Percentiles rank a stretch among this genome's conserved stretches.
Conservation (phyloP, 1,284 basidiomycete species). For the Papiliotrema fonsecae region DNA sequence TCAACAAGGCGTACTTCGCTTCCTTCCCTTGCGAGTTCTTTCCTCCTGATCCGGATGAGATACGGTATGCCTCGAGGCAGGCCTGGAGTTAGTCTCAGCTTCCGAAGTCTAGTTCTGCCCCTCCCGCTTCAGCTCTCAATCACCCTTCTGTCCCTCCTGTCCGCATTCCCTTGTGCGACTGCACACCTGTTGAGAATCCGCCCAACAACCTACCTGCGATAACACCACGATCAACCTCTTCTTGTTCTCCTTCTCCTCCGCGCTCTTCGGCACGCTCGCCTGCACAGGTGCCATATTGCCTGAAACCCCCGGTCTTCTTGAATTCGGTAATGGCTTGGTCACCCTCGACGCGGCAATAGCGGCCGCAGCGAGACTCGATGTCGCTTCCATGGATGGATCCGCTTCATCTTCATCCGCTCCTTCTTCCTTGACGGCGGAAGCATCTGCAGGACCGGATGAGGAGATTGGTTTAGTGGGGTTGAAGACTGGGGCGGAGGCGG, state of each 20-base stretch:
- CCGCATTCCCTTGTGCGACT: background rate
- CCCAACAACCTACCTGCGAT: constrained; percentile 38
- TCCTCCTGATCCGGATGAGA: constrained; percentile 57
- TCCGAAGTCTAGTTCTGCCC: background rate
- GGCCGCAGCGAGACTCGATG: constrained; percentile 5
- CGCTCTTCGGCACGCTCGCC: constrained; percentile 66
- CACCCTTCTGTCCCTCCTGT: background rate
- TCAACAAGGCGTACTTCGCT: constrained; percentile 93
- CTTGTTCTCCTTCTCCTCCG: constrained; percentile 57
- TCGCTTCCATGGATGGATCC: constrained; percentile 2
- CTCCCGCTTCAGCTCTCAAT: background rate
- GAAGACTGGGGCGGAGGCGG: constrained; percentile 41
- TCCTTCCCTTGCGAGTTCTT: constrained; percentile 57
- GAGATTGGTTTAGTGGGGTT: constrained; percentile 25
- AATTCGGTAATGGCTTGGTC: constrained; percentile 38
- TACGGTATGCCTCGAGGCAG: constrained; percentile 90
- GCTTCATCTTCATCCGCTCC: background rate
- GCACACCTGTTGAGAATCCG: background rate
- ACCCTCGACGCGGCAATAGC: constrained; percentile 29
- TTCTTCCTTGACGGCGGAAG: constrained; percentile 4
- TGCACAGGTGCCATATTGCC: constrained; percentile 43
- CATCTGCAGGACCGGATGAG: background rate
- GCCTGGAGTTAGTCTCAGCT: constrained; percentile 55
- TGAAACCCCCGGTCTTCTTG: constrained; percentile 19
- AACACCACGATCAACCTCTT: constrained; percentile 82